Evolutionary conservation across 345 rosid species (phyloP).

Genomic region (Syzygium jambos): DNA sequence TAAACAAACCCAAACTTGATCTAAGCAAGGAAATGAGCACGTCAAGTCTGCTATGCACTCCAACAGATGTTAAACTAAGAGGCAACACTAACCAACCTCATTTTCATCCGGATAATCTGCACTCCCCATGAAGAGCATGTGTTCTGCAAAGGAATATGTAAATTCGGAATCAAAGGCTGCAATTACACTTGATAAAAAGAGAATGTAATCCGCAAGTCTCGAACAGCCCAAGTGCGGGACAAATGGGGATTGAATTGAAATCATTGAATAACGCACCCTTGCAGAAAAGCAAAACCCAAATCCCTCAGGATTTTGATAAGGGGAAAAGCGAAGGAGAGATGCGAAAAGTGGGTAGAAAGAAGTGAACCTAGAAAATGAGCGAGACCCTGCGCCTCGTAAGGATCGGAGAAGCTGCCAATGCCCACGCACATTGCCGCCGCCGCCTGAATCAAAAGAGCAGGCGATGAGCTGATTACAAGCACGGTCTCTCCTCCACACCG

Average conservation of each 20-base stretch:
- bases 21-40: neutral
- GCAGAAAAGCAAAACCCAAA: neutral
- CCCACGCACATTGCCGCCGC: slow-evolving; percentile 99
- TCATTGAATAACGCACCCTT: neutral
- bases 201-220: neutral
- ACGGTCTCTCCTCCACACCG: neutral
- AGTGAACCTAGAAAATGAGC: slow-evolving; percentile 89
- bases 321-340: neutral
- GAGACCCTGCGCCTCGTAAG: slow-evolving; percentile 90
- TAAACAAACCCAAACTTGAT: neutral
- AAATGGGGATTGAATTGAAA: neutral
- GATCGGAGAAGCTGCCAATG: slow-evolving; percentile 96
- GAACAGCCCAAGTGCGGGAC: neutral
- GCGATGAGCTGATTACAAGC: neutral
- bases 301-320: neutral
- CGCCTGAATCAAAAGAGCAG: slow-evolving; percentile 39
- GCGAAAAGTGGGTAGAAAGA: neutral
- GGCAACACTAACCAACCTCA: slow-evolving; percentile 47
- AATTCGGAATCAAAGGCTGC: neutral
- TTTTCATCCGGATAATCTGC: slow-evolving; percentile 87
- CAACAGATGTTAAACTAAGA: neutral
- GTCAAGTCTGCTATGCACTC: neutral
- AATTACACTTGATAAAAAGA: neutral
- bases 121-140: slow-evolving; percentile 99
- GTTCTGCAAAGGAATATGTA: slow-evolving; percentile 40